phyloP scores from a whole-genome alignment of 352 stramenopile species.

The Globisporangium cederbergense region DNA sequence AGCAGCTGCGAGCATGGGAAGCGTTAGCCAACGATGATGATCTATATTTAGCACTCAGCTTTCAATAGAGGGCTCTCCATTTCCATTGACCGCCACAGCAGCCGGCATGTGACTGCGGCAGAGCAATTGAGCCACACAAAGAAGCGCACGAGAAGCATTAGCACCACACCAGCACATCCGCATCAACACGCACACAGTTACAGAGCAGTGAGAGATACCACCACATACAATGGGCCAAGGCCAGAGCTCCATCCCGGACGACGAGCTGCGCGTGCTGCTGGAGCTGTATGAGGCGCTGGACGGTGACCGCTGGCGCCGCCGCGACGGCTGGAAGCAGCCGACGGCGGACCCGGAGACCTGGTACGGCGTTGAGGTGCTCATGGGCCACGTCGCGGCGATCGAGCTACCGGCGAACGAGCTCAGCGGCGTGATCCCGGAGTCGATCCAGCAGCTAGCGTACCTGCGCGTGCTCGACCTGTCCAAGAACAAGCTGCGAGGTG shows the following conservation, averaged over 20 bases:
- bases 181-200: background rate
- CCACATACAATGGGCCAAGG: slow-evolving; percentile 56
- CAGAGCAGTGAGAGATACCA: background rate
- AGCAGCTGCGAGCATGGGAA: too few relatives aligned
- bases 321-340: slow-evolving; percentile 73
- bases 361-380: slow-evolving; percentile 70
- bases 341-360: slow-evolving; percentile 72
- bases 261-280: slow-evolving; percentile 63
- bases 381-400: slow-evolving; percentile 73
- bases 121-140: background rate
- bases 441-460: slow-evolving; percentile 55
- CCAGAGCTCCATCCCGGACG: slow-evolving; percentile 70
- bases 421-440: slow-evolving; percentile 28
- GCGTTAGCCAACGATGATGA: too few relatives aligned
- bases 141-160: background rate
- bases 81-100: too few relatives aligned
- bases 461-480: slow-evolving; percentile 76
- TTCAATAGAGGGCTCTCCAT: background rate
- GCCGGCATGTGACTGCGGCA: background rate
- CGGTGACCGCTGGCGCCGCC: slow-evolving; percentile 67
- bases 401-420: slow-evolving; percentile 73
- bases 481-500: slow-evolving; percentile 72
- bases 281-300: slow-evolving; percentile 70
- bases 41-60: background rate
- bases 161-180: background rate